phyloP scores from a whole-genome alignment of 129 eudicot species.

The Flaveria bidentis region DNA sequence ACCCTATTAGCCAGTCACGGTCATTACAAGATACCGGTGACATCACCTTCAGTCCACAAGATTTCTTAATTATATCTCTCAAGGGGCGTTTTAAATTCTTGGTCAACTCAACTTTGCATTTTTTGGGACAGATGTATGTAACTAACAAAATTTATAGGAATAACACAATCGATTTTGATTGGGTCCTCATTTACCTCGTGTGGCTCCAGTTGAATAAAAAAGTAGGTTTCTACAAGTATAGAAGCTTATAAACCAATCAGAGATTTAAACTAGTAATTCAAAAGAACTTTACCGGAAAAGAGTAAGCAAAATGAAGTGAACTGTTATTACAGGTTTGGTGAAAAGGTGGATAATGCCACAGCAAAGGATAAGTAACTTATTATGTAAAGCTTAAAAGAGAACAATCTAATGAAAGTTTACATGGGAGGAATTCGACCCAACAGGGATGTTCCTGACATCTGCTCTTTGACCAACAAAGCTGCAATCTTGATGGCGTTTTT shows the following conservation, averaged over 20 bases:
- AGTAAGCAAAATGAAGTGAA: neutral
- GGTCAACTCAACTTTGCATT: neutral
- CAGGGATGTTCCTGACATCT: conserved; percentile 65
- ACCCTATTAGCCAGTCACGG: neutral
- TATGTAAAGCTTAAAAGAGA: neutral
- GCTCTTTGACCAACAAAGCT: conserved; percentile 72
- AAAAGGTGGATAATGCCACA: neutral
- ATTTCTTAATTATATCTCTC: neutral
- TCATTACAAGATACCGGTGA: neutral
- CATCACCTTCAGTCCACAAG: neutral
- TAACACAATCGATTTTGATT: neutral
- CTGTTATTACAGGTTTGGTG: neutral
- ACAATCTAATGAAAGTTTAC: conserved; percentile 37
- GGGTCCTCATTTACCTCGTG: neutral
- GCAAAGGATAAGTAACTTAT: neutral
- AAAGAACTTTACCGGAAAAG: neutral
- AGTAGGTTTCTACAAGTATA: conserved; percentile 7
- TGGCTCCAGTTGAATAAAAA: conserved; percentile 2
- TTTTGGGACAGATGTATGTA: neutral
- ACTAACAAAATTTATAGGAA: neutral
- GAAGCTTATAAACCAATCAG: neutral
- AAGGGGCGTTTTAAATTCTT: neutral
- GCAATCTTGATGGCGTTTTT: conserved; percentile 86
- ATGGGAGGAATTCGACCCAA: conserved; percentile 93
- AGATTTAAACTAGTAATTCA: neutral